Evolutionary conservation across 1,284 basidiomycete species (phyloP).

Genomic region (Athelia sp.): DNA sequence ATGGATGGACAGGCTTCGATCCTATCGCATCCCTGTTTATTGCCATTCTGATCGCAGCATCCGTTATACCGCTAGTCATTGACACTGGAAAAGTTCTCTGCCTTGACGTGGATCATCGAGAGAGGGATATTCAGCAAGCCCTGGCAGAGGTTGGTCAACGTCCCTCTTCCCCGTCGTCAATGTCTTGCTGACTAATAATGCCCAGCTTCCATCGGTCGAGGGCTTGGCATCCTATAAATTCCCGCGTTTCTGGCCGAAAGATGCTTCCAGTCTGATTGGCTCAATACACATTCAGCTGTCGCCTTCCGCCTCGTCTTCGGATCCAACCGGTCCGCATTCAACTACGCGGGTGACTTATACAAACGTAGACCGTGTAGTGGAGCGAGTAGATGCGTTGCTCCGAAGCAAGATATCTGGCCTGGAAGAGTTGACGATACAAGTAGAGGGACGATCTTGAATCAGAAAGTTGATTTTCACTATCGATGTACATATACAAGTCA

Average conservation of each 20-base stretch:
- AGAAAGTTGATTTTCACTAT: neutral
- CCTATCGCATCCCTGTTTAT: constrained; percentile 98
- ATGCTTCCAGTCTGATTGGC: constrained; percentile 80
- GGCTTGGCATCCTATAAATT: constrained; percentile 79
- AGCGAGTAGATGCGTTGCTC: constrained; percentile 70
- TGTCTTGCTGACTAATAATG: neutral
- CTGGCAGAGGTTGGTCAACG: constrained; percentile 62
- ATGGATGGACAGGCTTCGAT: constrained; percentile 99
- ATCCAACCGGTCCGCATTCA: constrained; percentile 50
- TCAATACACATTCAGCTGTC: constrained; percentile 85
- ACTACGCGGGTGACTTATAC: constrained; percentile 45
- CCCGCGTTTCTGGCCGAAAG: constrained; percentile 96
- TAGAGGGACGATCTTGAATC: constrained; percentile 37
- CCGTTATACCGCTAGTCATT: constrained; percentile 91
- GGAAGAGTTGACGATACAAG: constrained; percentile 84
- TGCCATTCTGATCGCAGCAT: constrained; percentile 90
- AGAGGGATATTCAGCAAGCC: constrained; percentile 64
- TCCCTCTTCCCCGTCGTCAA: constrained; percentile 1
- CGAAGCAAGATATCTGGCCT: constrained; percentile 71
- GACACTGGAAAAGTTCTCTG: constrained; percentile 89
- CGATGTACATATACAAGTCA: too few species aligned
- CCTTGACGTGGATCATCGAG: constrained; percentile 77
- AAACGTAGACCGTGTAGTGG: constrained; percentile 66
- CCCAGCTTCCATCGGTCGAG: constrained; percentile 49
- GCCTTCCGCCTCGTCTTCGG: constrained; percentile 48